Percentiles rank a stretch among this genome's conserved stretches.
These are phyloP conservation scores for Jasminum sambac DNA, from an alignment of 257 asterid species.

Conservation along the genomic window DNA sequence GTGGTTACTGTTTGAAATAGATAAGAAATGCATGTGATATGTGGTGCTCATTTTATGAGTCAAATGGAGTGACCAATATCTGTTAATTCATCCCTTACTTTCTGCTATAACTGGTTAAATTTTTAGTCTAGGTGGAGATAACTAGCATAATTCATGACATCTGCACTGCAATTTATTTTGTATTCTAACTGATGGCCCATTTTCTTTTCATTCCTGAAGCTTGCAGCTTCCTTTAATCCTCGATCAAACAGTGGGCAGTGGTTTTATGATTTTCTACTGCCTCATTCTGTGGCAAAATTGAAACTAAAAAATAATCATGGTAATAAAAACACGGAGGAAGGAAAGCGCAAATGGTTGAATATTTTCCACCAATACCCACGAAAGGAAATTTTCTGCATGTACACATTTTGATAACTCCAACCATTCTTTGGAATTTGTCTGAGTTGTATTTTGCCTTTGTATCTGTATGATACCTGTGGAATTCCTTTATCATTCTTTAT, in stretches of 20 bases:
- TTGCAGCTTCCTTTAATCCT: neutral
- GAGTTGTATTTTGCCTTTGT: neutral
- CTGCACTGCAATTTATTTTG: neutral
- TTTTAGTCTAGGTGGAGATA: neutral
- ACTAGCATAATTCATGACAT: neutral
- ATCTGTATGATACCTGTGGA: neutral
- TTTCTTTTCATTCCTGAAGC: neutral
- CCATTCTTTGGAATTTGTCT: neutral
- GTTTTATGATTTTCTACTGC: neutral
- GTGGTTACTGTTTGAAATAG: neutral
- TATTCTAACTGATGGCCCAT: neutral
- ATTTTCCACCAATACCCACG: neutral
- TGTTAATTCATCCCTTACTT: neutral
- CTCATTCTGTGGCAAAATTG: neutral
- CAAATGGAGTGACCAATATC: neutral
- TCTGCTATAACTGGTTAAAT: neutral
- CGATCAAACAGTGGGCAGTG: neutral
- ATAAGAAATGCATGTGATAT: neutral
- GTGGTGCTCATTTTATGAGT: neutral
- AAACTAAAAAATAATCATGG: neutral
- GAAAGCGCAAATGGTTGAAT: neutral
- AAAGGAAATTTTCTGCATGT: neutral
- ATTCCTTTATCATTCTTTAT: neutral
- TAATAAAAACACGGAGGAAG: neutral
- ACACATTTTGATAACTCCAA: neutral